Evolutionary conservation across 768 basidiomycete species (phyloP).

Genomic region (Lactarius deliciosus): DNA sequence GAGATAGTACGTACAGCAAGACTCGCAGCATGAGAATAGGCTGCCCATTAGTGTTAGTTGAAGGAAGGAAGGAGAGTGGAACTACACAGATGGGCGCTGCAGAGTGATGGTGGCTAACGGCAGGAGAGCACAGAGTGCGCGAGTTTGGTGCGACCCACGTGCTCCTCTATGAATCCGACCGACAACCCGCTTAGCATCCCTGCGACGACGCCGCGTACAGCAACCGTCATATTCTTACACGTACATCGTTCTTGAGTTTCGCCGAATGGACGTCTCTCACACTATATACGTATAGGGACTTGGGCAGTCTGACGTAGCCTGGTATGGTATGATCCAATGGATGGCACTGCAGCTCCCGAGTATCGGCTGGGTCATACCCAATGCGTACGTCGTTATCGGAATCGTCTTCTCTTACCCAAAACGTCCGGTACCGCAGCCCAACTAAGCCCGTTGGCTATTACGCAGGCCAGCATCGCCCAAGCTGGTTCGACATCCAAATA

Average conservation of each 20-base stretch:
- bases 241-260: constrained; percentile 24
- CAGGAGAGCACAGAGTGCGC: background rate
- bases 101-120: constrained; percentile 23
- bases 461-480: constrained; percentile 36
- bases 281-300: constrained; percentile 37
- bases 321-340: constrained; percentile 38
- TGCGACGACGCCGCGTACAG: constrained; percentile 27
- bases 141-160: constrained; percentile 17
- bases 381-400: constrained; percentile 39
- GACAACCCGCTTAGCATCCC: constrained; percentile 22
- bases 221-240: constrained; percentile 37
- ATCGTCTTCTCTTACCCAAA: background rate
- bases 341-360: constrained; percentile 40
- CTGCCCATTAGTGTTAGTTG: constrained; percentile 57
- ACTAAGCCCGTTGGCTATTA: constrained; percentile 36
- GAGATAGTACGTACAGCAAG: constrained; percentile 59
- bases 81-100: constrained; percentile 11
- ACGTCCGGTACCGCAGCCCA: constrained; percentile 30
- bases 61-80: constrained; percentile 6
- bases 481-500: constrained; percentile 45
- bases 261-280: background rate
- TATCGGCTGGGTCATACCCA: constrained; percentile 46
- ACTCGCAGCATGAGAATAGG: constrained; percentile 78
- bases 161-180: background rate
- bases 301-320: constrained; percentile 41